Conservation (phyloP, 2,329 filamentous ascomycete species). For the Aspergillus hiratsukae region DNA sequence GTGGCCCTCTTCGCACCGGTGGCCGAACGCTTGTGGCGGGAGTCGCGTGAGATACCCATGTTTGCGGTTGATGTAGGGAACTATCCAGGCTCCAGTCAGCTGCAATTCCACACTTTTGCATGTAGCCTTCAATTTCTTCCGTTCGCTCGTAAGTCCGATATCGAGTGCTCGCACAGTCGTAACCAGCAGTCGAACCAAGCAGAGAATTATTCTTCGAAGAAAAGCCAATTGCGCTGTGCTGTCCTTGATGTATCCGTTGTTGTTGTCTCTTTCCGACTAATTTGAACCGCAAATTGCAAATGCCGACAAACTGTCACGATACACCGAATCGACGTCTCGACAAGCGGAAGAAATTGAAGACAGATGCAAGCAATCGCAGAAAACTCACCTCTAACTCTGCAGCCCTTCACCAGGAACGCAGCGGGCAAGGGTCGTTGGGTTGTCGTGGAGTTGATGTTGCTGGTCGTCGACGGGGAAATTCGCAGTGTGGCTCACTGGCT, state of each 20-base stretch:
- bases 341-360: neutral
- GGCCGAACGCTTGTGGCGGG: slow-evolving; percentile 99
- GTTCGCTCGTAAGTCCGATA: too few species aligned
- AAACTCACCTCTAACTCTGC: slow-evolving; percentile 42
- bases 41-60: slow-evolving; percentile 99
- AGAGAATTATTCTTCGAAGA: too few species aligned
- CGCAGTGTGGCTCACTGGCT: slow-evolving; percentile 31
- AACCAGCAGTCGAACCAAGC: too few species aligned
- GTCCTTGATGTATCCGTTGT: too few species aligned
- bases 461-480: slow-evolving; percentile 41
- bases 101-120: too few species aligned
- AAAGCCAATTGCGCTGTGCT: too few species aligned
- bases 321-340: too few species aligned
- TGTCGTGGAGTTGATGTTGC: slow-evolving; percentile 36
- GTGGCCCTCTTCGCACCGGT: slow-evolving; percentile 95
- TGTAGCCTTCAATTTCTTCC: too few species aligned
- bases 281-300: too few species aligned
- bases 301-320: too few species aligned
- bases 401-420: slow-evolving; percentile 45
- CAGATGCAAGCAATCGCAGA: slow-evolving; percentile 11
- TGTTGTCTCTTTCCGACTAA: too few species aligned
- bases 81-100: slow-evolving; percentile 19
- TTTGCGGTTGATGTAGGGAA: slow-evolving; percentile 65
- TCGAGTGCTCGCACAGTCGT: too few species aligned
- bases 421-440: slow-evolving; percentile 37